phyloP scores from a whole-genome alignment of 306 rosid species.

The Casuarina cunninghamiana region DNA sequence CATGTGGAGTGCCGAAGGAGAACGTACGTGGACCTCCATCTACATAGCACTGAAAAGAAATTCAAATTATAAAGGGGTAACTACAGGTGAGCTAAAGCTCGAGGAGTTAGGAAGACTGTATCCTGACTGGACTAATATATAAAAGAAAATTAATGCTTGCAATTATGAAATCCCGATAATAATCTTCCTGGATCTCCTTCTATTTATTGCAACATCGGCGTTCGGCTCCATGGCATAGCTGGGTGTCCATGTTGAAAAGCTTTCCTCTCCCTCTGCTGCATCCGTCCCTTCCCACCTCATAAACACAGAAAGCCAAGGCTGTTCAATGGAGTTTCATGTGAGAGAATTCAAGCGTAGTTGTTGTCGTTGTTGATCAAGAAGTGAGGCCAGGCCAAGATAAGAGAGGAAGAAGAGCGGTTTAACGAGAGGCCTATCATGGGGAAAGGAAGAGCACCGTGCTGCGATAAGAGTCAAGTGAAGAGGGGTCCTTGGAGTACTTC shows the following conservation, averaged over 20 bases:
- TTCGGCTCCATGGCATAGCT: slow-evolving; percentile 53
- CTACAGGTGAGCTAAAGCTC: slow-evolving; percentile 1
- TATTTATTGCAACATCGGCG: slow-evolving; percentile 42
- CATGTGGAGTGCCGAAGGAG: background rate
- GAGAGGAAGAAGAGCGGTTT: background rate
- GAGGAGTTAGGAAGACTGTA: background rate
- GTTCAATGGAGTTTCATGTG: slow-evolving; percentile 10
- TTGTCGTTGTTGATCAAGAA: background rate
- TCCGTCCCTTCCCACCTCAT: slow-evolving; percentile 6
- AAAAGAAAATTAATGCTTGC: slow-evolving; percentile 12
- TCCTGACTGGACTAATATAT: background rate
- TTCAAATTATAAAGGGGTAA: slow-evolving; percentile 6
- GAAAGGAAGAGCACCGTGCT: slow-evolving; percentile 93
- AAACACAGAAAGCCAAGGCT: background rate
- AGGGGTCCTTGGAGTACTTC: slow-evolving; percentile 96
- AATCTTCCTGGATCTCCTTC: slow-evolving; percentile 38
- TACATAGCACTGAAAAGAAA: background rate
- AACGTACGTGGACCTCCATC: too few species aligned
- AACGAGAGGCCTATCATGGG: slow-evolving; percentile 46
- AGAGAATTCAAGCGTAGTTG: background rate
- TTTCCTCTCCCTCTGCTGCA: background rate
- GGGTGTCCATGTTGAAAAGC: slow-evolving; percentile 37
- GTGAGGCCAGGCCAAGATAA: background rate
- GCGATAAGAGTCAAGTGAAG: slow-evolving; percentile 86
- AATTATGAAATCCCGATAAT: slow-evolving; percentile 19